Percentiles rank a stretch among this genome's conserved stretches.
Evolutionary conservation across 805 yeast genomes (phyloP).

Genomic region (Nakazawaea ernobii): DNA sequence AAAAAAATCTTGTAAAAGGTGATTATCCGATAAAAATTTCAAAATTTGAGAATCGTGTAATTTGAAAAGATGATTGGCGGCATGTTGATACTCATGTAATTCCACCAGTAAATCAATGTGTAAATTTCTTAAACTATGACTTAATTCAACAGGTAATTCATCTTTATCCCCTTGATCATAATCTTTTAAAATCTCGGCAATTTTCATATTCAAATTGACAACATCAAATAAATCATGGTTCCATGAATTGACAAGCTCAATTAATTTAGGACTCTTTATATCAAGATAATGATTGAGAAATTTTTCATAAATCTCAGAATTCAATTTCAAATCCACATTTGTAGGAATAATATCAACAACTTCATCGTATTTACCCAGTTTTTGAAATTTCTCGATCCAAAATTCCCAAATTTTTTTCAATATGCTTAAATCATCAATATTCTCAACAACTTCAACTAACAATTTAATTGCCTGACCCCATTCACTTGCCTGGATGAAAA

Average conservation of each 20-base stretch:
- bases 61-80: slow-evolving; percentile 57
- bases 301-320: slow-evolving; percentile 32
- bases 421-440: slow-evolving; percentile 17
- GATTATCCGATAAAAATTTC: slow-evolving; percentile 54
- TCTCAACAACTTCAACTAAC: slow-evolving; percentile 33
- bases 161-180: slow-evolving; percentile 15
- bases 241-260: slow-evolving; percentile 49
- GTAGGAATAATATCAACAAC: slow-evolving; percentile 56
- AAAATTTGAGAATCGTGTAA: slow-evolving; percentile 51
- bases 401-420: slow-evolving; percentile 47
- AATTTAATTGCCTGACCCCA: slow-evolving; percentile 57
- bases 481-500: slow-evolving; percentile 32
- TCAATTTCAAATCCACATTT: slow-evolving; percentile 29
- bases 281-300: slow-evolving; percentile 42
- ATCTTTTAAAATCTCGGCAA: slow-evolving; percentile 42
- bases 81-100: slow-evolving; percentile 51
- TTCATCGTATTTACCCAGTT: slow-evolving; percentile 35
- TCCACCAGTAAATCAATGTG: slow-evolving; percentile 51
- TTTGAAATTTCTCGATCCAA: slow-evolving; percentile 51
- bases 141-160: slow-evolving; percentile 9
- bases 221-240: slow-evolving; percentile 46
- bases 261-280: slow-evolving; percentile 30
- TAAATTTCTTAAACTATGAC: slow-evolving; percentile 30
- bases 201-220: slow-evolving; percentile 31
- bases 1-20: slow-evolving; percentile 48